phyloP scores from a whole-genome alignment of 2,329 filamentous ascomycete species.

The Purpureocillium lavendulum region DNA sequence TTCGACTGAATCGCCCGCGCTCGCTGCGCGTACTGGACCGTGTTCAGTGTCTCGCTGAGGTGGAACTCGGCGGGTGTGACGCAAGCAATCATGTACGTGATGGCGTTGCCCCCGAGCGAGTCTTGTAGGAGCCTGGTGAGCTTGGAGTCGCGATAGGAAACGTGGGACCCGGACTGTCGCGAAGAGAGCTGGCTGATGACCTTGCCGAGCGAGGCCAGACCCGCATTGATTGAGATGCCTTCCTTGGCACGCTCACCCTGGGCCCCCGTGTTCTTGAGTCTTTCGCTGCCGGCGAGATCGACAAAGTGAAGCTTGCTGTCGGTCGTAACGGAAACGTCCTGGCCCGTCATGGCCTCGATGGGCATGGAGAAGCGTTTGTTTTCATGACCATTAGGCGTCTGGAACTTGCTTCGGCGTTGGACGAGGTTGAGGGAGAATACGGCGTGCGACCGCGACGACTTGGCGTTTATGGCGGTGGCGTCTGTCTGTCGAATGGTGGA shows the following conservation, averaged over 20 bases:
- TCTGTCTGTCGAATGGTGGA: constrained; percentile 94
- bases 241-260: constrained; percentile 91
- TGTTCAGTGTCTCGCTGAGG: constrained; percentile 94
- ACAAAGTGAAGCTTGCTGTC: constrained; percentile 99
- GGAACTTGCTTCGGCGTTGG: constrained; percentile 62
- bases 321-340: constrained; percentile 65
- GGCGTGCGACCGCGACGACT: constrained; percentile 94
- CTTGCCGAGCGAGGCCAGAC: constrained; percentile 88
- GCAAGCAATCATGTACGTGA: constrained; percentile 99
- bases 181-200: constrained; percentile 97
- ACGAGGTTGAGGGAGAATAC: constrained; percentile 94
- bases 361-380: constrained; percentile 88
- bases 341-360: constrained; percentile 64
- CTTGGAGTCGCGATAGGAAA: constrained; percentile 97
- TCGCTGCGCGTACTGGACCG: constrained; percentile 92
- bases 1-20: constrained; percentile 96
- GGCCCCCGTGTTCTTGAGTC: constrained; percentile 93
- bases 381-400: constrained; percentile 37
- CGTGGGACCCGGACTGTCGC: constrained; percentile 76
- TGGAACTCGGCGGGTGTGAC: constrained; percentile 97
- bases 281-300: constrained; percentile 91
- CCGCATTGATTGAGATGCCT: constrained; percentile 96
- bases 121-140: constrained; percentile 92
- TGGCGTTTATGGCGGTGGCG: constrained; percentile 92
- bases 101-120: constrained; percentile 91